Base-by-base conservation (phyloP, 2,329 filamentous ascomycete genomes). In the Monosporascus sp. region DNA sequence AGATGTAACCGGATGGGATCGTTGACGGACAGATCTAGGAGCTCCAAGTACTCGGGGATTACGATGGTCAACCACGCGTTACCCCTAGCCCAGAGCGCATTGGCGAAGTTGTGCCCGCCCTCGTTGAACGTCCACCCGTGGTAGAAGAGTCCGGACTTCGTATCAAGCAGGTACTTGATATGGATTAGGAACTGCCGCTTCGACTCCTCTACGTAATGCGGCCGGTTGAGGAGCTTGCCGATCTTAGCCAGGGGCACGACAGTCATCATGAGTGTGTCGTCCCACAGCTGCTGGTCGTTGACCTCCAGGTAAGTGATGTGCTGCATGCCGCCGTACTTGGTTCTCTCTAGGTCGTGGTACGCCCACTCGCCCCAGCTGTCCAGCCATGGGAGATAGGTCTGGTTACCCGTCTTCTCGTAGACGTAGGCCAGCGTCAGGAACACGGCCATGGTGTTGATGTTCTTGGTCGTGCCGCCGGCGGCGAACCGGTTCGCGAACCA, bases 181-280 rank as follows among this genome's bases (percentile, higher is more conserved):
- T 92, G 89, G 15, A 91, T 71, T 44, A 92, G 75, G 65, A 91
- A 91, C 68, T 92, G 89, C 7, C 81, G 76, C 72, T 90, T 90
- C 11, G 88, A 88, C 70, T 93, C 89, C 43, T 84, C 86, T 26
- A 92, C 75, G 65, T 93, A 93, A 59, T 87, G 80, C 0, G 86
- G 86, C 1, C 88, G 75, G 56, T 81, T 76, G 3, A 93, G 78
- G 4, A 91, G 74, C 52, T 85, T 78, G 1, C 89, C 89, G 56
- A 91, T 91, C 73, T 92, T 92, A 18, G 88, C 88, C 18, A 92
- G 76, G 1, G 89, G 89, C 70, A 92, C 73, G 6, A 91, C 88
- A 1, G 87, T 91, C 89, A 93, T 93, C 88, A 93, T 92, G 45
- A 93, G 76, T 6, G 89, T 93, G 67, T 93, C 89, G 60, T 91